Percentiles rank a stretch among this genome's conserved stretches.
Evolutionary conservation across 768 basidiomycete species (phyloP).

Genomic region (Pseudohyphozyma bogoriensis): DNA sequence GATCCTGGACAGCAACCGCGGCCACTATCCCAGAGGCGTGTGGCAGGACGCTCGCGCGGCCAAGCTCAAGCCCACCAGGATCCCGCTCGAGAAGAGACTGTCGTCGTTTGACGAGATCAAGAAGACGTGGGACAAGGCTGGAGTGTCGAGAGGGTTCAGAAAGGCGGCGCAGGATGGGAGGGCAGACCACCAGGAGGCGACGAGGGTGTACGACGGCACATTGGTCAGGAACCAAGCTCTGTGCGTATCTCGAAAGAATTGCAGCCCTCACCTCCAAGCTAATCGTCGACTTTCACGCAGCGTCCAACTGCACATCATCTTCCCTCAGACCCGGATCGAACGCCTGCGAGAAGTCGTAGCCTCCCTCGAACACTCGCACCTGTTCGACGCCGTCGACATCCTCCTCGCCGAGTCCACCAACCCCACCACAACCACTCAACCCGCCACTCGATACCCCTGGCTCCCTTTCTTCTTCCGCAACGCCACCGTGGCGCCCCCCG

Average conservation of each 20-base stretch:
- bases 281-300: background rate
- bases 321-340: slow-evolving; percentile 3
- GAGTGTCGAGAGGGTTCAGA: background rate
- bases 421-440: background rate
- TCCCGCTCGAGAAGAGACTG: background rate
- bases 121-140: background rate
- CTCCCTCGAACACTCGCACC: background rate
- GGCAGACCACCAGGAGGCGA: background rate
- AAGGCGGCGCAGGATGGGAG: background rate
- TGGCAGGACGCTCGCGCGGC: background rate
- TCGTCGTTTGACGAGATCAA: background rate
- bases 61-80: too few species aligned
- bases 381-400: background rate
- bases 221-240: background rate
- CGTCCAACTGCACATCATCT: slow-evolving; percentile 8
- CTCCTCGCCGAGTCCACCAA: background rate
- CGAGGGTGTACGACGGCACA: background rate
- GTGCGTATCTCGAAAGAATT: background rate
- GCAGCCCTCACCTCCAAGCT: background rate
- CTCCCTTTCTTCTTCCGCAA: background rate
- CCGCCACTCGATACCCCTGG: background rate
- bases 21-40: background rate
- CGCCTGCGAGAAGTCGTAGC: background rate
- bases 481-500: background rate
- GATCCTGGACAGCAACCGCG: background rate